These are phyloP conservation scores for Fusarium domesticum DNA, from an alignment of 2,329 filamentous ascomycete genomes.

Conservation along the genomic window DNA sequence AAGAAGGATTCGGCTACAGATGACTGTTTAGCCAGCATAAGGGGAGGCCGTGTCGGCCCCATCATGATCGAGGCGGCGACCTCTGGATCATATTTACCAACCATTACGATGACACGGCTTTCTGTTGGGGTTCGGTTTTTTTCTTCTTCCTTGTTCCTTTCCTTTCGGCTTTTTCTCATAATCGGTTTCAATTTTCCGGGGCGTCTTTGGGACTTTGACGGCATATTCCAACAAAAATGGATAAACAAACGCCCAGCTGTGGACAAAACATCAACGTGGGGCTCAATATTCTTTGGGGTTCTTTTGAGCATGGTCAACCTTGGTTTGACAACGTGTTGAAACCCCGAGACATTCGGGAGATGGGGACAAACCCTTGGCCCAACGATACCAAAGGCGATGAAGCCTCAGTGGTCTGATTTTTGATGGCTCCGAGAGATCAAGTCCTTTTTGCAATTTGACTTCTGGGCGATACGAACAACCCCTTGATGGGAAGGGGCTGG, in stretches of 20 bases:
- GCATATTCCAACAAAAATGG: constrained; percentile 12
- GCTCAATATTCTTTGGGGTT: constrained; percentile 5
- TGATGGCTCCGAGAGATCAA: constrained; percentile 17
- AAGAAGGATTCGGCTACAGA: constrained; percentile 16
- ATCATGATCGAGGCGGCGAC: constrained; percentile 33
- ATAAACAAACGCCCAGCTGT: constrained; percentile 14
- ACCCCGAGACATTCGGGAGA: no score
- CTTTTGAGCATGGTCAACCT: constrained; percentile 4
- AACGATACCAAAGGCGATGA: not conserved
- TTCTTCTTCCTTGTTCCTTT: constrained; percentile 12
- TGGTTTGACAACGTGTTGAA: no score
- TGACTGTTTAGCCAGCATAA: constrained; percentile 31
- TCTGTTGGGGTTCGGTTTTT: constrained; percentile 14
- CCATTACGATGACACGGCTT: constrained; percentile 36
- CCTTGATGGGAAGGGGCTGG: constrained; percentile 29
- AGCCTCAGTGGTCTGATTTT: constrained; percentile 8
- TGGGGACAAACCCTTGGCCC: not conserved
- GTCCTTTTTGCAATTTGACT: constrained; percentile 15
- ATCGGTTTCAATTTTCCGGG: constrained; percentile 18
- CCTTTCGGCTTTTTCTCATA: constrained; percentile 10
- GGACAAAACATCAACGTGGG: constrained; percentile 12
- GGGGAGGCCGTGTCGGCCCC: constrained; percentile 32
- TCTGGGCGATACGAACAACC: constrained; percentile 25
- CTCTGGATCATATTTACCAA: constrained; percentile 29
- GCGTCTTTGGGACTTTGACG: constrained; percentile 25